A percentile compares a stretch with the other conserved stretches of the same genome.
Conservation (phyloP, 1,284 basidiomycete genomes). For the Inonotus obliquus region DNA sequence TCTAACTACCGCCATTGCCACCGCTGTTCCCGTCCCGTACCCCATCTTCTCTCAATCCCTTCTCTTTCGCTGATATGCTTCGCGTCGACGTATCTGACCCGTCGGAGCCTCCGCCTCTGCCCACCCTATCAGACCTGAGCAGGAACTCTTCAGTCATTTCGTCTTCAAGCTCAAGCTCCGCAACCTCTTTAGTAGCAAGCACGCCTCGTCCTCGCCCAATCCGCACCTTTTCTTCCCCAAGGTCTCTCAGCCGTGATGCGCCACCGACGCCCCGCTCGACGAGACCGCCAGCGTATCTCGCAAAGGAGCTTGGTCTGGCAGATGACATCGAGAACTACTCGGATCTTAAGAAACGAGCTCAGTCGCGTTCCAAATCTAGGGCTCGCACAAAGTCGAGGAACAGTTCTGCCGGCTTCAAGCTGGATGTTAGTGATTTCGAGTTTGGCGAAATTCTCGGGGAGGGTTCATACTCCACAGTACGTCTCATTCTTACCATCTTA, state of each 20-base stretch:
- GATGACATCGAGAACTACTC: slow-evolving; percentile 29
- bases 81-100: slow-evolving; percentile 35
- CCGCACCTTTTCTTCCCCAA: slow-evolving; percentile 63
- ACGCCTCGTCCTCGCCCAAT: slow-evolving; percentile 53
- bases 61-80: slow-evolving; percentile 33
- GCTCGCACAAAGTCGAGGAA: slow-evolving; percentile 33
- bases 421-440: slow-evolving; percentile 58
- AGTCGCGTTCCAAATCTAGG: slow-evolving; percentile 32
- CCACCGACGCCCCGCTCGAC: slow-evolving; percentile 41
- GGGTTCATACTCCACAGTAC: slow-evolving; percentile 75
- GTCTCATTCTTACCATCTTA: slow-evolving; percentile 24
- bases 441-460: slow-evolving; percentile 71
- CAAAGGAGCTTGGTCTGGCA: slow-evolving; percentile 49
- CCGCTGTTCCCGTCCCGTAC: not conserved
- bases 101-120: slow-evolving; percentile 31
- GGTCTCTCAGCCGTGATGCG: slow-evolving; percentile 49
- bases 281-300: slow-evolving; percentile 54
- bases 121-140: slow-evolving; percentile 58
- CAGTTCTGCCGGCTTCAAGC: slow-evolving; percentile 43
- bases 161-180: slow-evolving; percentile 55
- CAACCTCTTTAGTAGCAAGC: slow-evolving; percentile 36
- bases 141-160: slow-evolving; percentile 73
- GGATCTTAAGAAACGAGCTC: slow-evolving; percentile 24
- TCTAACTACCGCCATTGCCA: not conserved
- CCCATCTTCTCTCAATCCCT: not conserved